Percentiles rank a stretch among this genome's conserved stretches.
phyloP scores from a whole-genome alignment of 2,329 filamentous ascomycete species.

The Dissoconium aciculare region DNA sequence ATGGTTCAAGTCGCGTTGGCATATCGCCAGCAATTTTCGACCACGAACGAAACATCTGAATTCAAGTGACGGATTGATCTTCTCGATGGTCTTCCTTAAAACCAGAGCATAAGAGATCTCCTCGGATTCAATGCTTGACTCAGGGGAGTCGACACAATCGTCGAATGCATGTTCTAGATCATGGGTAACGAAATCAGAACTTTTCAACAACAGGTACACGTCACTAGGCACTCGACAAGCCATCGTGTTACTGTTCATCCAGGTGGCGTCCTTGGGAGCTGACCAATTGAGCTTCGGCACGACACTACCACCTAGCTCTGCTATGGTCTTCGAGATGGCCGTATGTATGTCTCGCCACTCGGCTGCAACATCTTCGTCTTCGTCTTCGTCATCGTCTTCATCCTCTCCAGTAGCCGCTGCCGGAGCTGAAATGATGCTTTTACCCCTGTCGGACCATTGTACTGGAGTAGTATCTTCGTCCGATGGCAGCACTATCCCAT shows the following conservation, averaged over 20 bases:
- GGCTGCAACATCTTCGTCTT: slow-evolving; percentile 46
- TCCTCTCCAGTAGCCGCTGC: slow-evolving; percentile 25
- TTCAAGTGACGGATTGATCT: slow-evolving; percentile 77
- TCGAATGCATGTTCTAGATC: slow-evolving; percentile 90
- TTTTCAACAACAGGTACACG: slow-evolving; percentile 85
- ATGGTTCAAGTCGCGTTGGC: slow-evolving; percentile 79
- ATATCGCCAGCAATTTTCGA: slow-evolving; percentile 63
- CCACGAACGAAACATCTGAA: slow-evolving; percentile 92
- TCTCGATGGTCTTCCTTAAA: slow-evolving; percentile 65
- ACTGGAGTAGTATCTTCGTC: slow-evolving; percentile 33
- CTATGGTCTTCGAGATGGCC: slow-evolving; percentile 60
- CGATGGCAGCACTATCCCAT: slow-evolving; percentile 77
- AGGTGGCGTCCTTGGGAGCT: slow-evolving; percentile 85
- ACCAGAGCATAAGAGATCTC: slow-evolving; percentile 64
- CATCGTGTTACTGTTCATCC: slow-evolving; percentile 81
- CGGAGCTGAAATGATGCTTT: slow-evolving; percentile 35
- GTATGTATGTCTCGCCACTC: slow-evolving; percentile 58
- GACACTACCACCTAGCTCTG: slow-evolving; percentile 69
- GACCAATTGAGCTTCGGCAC: slow-evolving; percentile 97
- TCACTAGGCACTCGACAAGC: slow-evolving; percentile 82
- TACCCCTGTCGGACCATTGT: slow-evolving; percentile 36
- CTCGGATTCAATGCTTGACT: slow-evolving; percentile 11
- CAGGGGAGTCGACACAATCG: slow-evolving; percentile 39
- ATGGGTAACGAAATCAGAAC: slow-evolving; percentile 85
- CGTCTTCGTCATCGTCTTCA: slow-evolving; percentile 38